A percentile compares a stretch with the other conserved stretches of the same genome.
These are phyloP conservation scores for Novymonas esmeraldas DNA, from an alignment of 208 protist species.

Conservation along the genomic window DNA sequence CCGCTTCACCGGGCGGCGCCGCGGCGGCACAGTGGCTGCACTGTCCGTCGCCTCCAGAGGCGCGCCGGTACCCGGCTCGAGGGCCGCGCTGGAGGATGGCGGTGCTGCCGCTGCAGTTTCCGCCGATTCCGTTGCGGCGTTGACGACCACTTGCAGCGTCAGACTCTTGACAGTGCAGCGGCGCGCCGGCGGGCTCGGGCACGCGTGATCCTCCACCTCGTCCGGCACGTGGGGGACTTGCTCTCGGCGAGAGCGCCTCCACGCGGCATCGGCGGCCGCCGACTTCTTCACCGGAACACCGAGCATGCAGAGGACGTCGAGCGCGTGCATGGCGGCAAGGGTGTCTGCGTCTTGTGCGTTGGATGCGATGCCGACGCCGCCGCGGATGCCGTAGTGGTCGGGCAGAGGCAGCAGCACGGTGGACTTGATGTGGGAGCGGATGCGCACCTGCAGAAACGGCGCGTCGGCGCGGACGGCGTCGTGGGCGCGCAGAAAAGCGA, in stretches of 20 bases:
- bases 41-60: background rate
- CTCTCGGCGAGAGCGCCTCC: slow-evolving; percentile 24
- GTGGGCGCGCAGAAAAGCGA: slow-evolving; percentile 41
- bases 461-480: slow-evolving; percentile 39
- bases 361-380: slow-evolving; percentile 76
- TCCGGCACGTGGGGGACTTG: slow-evolving; percentile 16
- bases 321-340: slow-evolving; percentile 85
- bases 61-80: background rate
- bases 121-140: background rate
- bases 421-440: slow-evolving; percentile 54
- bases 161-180: slow-evolving; percentile 25
- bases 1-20: slow-evolving; percentile 36
- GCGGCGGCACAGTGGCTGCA: background rate
- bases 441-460: slow-evolving; percentile 59
- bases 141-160: slow-evolving; percentile 3
- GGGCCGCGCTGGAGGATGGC: background rate
- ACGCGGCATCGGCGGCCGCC: slow-evolving; percentile 11
- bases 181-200: slow-evolving; percentile 44
- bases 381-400: slow-evolving; percentile 72
- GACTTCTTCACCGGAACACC: slow-evolving; percentile 38
- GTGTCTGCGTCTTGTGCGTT: slow-evolving; percentile 52
- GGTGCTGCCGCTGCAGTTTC: background rate
- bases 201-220: slow-evolving; percentile 1
- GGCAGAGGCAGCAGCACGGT: slow-evolving; percentile 83
- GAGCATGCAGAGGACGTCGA: slow-evolving; percentile 72